Evolutionary conservation across 192 early-diverging fungal species (phyloP), one percentile per base, ranked within the genome.

Genomic region (Umbelopsis ramanniana): DNA sequence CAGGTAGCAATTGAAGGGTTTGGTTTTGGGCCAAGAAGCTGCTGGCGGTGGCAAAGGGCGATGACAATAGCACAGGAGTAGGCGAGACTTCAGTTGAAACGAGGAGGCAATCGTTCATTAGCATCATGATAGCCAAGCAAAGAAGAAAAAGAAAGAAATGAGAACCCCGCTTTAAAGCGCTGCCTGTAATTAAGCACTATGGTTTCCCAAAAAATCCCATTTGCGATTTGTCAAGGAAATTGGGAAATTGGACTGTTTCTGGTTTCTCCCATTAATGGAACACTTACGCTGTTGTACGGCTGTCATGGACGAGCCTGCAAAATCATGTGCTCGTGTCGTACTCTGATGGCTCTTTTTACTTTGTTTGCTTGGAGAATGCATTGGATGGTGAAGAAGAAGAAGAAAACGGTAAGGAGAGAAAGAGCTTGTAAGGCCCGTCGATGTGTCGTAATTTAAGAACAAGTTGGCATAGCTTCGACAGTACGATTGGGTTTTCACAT

Each of bases 21-120:
- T 63, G 57, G 17, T 63, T 38, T 63, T 63, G 57, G 15, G 57
- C 24, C 4, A 63, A 29, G 17, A 63, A 63, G 5, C 57, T 63
- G 26, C 57, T 63, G 57, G 57, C 23, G 5, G 57, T 52, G 22
- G 69, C 43, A 53, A 50, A 71, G 26, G 70, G 70, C 0, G 70
- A 53, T 48, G 70, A 71, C 11, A 71, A 37, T 4, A 71, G 35
- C 14, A 71, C 70, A 26, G 52, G 70, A 11, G 50, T 53, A 38
- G 68, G 68, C 37, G 68, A 52, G 26, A 50, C 43, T 48, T 63
- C 57, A 63, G 57, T 35, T 12, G 57, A 63, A 63, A 63, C 57
- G 6, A 63, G 15, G 15, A 63, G 57, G 5, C 57, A 63, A 63
- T 63, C 57, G 33, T 63, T 63, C 57, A 63, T 63, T 63, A 63